Evolutionary conservation across 2,329 filamentous ascomycete genomes (phyloP).

Genomic region (Claviceps purpurea): DNA sequence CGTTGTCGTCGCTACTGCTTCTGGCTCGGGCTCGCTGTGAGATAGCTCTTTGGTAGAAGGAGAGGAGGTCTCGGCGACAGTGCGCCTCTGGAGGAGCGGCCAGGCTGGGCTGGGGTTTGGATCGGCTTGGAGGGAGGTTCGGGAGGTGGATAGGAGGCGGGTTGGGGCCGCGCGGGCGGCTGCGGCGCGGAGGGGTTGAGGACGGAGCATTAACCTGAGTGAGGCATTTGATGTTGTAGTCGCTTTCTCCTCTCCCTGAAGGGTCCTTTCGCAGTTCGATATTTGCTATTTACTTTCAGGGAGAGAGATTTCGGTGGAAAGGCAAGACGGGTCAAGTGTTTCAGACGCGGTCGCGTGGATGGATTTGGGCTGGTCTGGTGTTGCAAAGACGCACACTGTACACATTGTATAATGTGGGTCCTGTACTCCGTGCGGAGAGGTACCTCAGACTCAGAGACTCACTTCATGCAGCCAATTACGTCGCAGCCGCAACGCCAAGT

Average conservation of each 20-base stretch:
- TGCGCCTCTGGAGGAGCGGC: conserved; percentile 5
- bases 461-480: no score
- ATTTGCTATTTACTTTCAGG: no score
- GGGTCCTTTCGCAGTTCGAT: no score
- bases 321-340: neutral
- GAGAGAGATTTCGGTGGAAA: neutral
- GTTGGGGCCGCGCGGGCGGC: conserved; percentile 9
- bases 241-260: neutral
- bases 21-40: neutral
- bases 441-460: no score
- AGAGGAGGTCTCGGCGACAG: neutral
- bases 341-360: neutral
- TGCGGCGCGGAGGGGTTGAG: conserved; percentile 14
- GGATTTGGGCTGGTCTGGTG: no score
- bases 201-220: conserved; percentile 16
- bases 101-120: neutral
- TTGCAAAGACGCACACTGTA: no score
- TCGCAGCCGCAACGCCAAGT: no score
- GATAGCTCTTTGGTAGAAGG: no score
- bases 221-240: neutral
- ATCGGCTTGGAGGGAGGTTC: neutral
- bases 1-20: neutral
- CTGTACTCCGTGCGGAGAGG: no score
- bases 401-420: no score
- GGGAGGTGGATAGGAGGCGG: neutral